Conservation (phyloP, 805 yeast species). For the Cyberlindnera misumaiensis region DNA sequence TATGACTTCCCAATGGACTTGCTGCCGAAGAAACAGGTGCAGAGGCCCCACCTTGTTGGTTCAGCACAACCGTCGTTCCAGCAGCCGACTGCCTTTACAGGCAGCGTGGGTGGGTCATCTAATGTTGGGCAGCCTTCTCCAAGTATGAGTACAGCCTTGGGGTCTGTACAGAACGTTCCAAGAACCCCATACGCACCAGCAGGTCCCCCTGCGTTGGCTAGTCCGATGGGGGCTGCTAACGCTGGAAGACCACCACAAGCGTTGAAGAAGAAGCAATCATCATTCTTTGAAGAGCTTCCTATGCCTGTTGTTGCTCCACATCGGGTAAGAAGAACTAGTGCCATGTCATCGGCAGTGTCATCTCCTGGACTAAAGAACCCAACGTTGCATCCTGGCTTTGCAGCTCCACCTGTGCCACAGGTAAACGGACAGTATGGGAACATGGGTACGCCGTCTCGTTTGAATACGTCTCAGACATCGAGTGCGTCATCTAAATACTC, state of each 20-base stretch:
- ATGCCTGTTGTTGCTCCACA: constrained; percentile 19
- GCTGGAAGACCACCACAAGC: constrained; percentile 3
- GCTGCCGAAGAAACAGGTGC: constrained; percentile 29
- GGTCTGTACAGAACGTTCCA: not conserved
- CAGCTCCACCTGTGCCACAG: not conserved
- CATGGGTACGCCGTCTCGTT: too few relatives aligned
- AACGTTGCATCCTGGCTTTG: not conserved
- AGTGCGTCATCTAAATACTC: not conserved
- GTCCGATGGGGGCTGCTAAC: not conserved
- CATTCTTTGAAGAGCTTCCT: constrained; percentile 59
- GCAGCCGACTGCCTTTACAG: constrained; percentile 1
- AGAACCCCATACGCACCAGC: not conserved
- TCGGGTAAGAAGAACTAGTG: not conserved
- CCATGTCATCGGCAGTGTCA: constrained; percentile 1
- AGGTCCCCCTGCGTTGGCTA: not conserved
- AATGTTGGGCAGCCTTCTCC: not conserved
- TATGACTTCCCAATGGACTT: constrained; percentile 65
- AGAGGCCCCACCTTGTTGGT: not conserved
- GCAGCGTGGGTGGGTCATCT: not conserved
- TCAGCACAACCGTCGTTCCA: not conserved
- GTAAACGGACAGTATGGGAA: not conserved
- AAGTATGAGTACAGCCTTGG: not conserved
- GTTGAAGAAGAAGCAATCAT: constrained; percentile 27
- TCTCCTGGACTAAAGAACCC: not conserved
- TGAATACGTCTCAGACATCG: not conserved